Evolutionary conservation across 1,284 basidiomycete genomes (phyloP).

Genomic region (Cutaneotrichosporon sp.): DNA sequence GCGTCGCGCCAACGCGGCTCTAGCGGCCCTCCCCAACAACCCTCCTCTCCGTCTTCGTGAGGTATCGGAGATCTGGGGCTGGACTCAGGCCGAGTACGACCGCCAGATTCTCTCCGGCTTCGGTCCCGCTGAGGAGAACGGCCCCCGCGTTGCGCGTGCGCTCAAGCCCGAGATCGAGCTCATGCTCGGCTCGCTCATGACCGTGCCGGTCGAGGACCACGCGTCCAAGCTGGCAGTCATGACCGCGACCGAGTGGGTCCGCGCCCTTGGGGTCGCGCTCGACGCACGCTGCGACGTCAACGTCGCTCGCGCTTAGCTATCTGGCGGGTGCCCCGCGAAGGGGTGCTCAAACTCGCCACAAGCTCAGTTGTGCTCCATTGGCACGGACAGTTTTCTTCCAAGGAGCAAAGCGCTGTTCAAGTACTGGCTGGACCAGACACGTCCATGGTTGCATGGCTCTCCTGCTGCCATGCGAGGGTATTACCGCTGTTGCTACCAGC

Average conservation of each 20-base stretch:
- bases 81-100: constrained; percentile 43
- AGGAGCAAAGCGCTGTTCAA: background rate
- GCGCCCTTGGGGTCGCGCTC: constrained; percentile 38
- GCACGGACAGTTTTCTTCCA: background rate
- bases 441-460: too few relatives aligned
- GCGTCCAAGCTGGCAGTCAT: constrained; percentile 23
- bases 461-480: too few relatives aligned
- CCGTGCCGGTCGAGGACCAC: constrained; percentile 14
- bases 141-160: constrained; percentile 38
- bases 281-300: constrained; percentile 41
- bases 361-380: background rate
- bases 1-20: constrained; percentile 36
- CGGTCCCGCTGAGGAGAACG: constrained; percentile 47
- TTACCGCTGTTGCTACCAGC: too few relatives aligned
- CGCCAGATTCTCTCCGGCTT: constrained; percentile 45
- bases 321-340: background rate
- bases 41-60: constrained; percentile 22
- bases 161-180: constrained; percentile 46
- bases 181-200: constrained; percentile 24
- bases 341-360: background rate
- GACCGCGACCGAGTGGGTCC: constrained; percentile 38
- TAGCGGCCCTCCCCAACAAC: constrained; percentile 14
- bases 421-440: too few relatives aligned
- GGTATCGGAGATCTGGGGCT: constrained; percentile 43
- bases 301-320: constrained; percentile 18